phyloP scores from a whole-genome alignment of 768 basidiomycete species.

The Candolleomyces aberdarensis region DNA sequence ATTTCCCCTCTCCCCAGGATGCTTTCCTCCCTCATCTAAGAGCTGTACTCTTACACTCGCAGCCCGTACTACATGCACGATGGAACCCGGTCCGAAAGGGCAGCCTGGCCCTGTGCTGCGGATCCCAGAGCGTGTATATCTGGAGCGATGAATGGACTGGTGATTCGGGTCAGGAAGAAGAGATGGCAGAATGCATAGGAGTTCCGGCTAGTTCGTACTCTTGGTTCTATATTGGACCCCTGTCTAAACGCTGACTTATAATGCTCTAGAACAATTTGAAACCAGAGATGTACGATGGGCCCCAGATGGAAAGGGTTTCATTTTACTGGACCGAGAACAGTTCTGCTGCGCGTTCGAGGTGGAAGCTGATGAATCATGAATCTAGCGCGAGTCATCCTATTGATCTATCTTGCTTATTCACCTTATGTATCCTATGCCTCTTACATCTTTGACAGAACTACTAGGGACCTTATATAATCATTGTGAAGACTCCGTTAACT shows the following conservation, averaged over 20 bases:
- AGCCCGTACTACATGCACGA: constrained; percentile 58
- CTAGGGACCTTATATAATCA: background rate
- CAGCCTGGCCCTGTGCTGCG: constrained; percentile 64
- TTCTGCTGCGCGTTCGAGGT: constrained; percentile 90
- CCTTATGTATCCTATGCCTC: background rate
- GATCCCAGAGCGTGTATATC: constrained; percentile 61
- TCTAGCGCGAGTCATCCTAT: too few species aligned
- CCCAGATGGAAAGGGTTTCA: constrained; percentile 81
- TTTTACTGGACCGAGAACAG: constrained; percentile 69
- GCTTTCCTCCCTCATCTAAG: constrained; percentile 59
- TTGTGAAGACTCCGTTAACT: too few species aligned
- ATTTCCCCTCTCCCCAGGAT: constrained; percentile 62
- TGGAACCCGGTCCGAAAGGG: constrained; percentile 90
- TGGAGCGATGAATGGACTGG: constrained; percentile 85
- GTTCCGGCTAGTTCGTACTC: constrained; percentile 72
- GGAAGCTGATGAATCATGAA: constrained; percentile 34
- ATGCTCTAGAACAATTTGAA: constrained; percentile 61
- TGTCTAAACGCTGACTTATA: background rate
- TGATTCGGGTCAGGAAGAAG: constrained; percentile 55
- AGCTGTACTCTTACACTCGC: constrained; percentile 62
- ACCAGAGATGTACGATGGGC: constrained; percentile 73
- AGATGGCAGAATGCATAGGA: constrained; percentile 88
- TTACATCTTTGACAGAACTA: too few species aligned
- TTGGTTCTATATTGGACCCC: background rate
- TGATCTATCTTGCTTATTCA: background rate